phyloP scores from a whole-genome alignment of 2,329 filamentous ascomycete genomes.

The Fusarium verrucosum region DNA sequence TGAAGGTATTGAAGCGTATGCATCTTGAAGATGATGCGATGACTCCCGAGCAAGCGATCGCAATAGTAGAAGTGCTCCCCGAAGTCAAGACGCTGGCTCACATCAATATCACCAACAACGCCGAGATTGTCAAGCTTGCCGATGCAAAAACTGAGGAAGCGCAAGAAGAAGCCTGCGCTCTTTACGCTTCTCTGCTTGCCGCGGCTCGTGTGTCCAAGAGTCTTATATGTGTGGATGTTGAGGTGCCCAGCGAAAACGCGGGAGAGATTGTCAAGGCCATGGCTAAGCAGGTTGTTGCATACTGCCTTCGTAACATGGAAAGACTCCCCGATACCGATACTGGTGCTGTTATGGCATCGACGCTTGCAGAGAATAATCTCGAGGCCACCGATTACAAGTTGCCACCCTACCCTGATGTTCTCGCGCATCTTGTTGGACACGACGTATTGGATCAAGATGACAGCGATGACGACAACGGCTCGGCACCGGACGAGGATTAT shows the following conservation, averaged over 20 bases:
- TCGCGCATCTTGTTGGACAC: conserved; percentile 86
- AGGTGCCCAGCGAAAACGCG: conserved; percentile 82
- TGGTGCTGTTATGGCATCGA: conserved; percentile 56
- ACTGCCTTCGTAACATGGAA: conserved; percentile 92
- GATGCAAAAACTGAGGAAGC: conserved; percentile 78
- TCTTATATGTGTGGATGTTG: conserved; percentile 90
- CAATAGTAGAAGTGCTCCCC: conserved; percentile 87
- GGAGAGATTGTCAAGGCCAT: conserved; percentile 91
- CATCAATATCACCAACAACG: conserved; percentile 86
- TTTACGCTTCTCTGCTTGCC: conserved; percentile 91
- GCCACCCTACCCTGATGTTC: conserved; percentile 74
- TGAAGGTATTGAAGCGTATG: conserved; percentile 80
- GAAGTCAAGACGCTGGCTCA: conserved; percentile 85
- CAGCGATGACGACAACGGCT: conserved; percentile 68
- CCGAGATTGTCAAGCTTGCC: conserved; percentile 74
- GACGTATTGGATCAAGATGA: conserved; percentile 60
- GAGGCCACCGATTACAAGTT: conserved; percentile 44
- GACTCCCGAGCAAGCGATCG: conserved; percentile 87
- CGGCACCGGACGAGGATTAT: conserved; percentile 89
- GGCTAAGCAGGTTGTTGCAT: conserved; percentile 93
- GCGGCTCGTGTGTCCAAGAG: conserved; percentile 84
- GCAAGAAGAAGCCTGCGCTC: conserved; percentile 92
- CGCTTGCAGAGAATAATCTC: conserved; percentile 52
- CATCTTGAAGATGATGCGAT: conserved; percentile 87
- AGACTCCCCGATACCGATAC: conserved; percentile 74